Evolutionary conservation across 2,329 filamentous ascomycete species (phyloP).

Genomic region (Aspergillus flavus): DNA sequence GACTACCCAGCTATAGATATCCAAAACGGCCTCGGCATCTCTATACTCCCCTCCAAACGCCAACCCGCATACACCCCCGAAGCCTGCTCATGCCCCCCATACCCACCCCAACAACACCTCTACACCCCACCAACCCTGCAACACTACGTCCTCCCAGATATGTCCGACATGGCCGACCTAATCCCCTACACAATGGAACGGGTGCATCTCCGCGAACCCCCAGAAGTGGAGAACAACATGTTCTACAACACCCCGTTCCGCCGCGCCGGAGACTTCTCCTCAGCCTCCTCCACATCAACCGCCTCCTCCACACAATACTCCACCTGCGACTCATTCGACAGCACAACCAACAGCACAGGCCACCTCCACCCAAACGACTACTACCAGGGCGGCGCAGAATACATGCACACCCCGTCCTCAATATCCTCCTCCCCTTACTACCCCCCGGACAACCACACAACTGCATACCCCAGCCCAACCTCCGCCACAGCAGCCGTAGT

Average conservation of each 20-base stretch:
- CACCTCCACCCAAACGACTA: neutral
- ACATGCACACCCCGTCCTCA: neutral
- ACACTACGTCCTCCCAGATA: neutral
- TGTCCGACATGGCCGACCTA: neutral
- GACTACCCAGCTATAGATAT: neutral
- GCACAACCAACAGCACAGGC: neutral
- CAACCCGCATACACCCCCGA: neutral
- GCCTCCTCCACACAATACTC: neutral
- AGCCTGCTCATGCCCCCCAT: neutral
- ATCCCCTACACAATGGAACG: constrained; percentile 4
- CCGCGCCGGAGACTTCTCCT: neutral
- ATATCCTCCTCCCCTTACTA: neutral
- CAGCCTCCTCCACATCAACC: neutral
- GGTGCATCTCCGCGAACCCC: neutral
- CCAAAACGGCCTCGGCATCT: neutral
- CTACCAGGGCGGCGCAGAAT: neutral
- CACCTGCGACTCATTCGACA: neutral
- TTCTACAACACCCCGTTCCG: neutral
- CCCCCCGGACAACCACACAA: neutral
- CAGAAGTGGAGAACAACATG: neutral
- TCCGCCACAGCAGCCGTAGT: neutral
- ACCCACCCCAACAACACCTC: neutral
- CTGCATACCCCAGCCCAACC: neutral
- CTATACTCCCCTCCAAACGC: neutral
- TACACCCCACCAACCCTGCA: constrained; percentile 1